Base-by-base conservation (phyloP, 768 basidiomycete genomes). In the Tylopilus sp. region DNA sequence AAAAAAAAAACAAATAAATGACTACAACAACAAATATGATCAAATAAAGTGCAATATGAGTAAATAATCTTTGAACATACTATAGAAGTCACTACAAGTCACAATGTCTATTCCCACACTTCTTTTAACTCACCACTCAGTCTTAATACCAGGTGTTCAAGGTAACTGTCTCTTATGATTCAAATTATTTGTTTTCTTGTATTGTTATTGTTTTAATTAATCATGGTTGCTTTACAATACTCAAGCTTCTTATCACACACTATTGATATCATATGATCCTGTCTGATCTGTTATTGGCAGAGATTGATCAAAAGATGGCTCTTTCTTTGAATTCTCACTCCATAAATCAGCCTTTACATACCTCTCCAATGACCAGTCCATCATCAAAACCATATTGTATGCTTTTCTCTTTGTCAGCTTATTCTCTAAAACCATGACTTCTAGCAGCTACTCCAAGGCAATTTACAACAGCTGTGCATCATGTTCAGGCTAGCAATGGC, bases 291-390 rank as follows among this genome's bases (percentile, higher is more conserved):
- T n/a, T n/a, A n/a, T 40, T 49, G n/a, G 33, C 23, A 57, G 33
- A 45, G 18, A 45, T 18, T 25, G 6, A 11, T 12, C 40, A 44
- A 26, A 23, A 22, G 11, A 62, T 64, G 62, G 55, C 60, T 44
- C 41, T 64, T 0, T 62, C 63, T 55, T 28, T 64, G 26, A 55
- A 53, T 8, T 44, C 57, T 5, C 53, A 51, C 7, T 47, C 59
- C 23, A 13, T 48, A 17, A 40, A 57, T 7, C 52, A 54, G 13
- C 22, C 10, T 12, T 41, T 40, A 20, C 41, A 52, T 22, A 35
- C 39, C 3, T 15, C 57, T 50, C n/a, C 35, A 39, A 3, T 42
- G 38, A 26, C 43, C 40, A 57, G 30, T 18, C 40, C 10, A 40
- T 3, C 48, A 48, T 17, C 38, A 9, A 47, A 51, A 35, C 6